Conservation (phyloP, 2,329 filamentous ascomycete genomes). For the Paracorniculantispora psalliotae region DNA sequence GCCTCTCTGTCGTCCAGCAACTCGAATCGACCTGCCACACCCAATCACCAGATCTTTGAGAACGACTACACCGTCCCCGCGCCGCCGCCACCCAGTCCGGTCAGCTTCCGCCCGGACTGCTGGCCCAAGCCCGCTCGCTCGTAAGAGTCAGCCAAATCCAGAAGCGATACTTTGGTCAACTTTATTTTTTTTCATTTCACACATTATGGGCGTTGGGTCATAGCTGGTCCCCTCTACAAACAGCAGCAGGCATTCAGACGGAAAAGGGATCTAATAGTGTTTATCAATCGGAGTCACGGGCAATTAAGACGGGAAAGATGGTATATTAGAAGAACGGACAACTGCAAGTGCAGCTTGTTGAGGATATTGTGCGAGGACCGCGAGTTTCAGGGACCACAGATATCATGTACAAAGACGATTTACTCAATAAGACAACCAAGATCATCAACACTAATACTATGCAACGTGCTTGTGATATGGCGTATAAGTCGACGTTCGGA, state of each 20-base stretch:
- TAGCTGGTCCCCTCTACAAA: background rate
- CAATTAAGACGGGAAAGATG: background rate
- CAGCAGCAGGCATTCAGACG: background rate
- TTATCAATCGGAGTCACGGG: conserved; percentile 4
- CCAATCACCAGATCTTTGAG: conserved; percentile 48
- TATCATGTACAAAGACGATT: conserved; percentile 2
- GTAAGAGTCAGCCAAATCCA: conserved; percentile 14
- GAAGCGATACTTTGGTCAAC: background rate
- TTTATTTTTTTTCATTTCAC: background rate
- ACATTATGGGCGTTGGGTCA: background rate
- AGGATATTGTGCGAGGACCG: background rate
- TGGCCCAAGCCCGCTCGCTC: conserved; percentile 40
- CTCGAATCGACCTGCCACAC: conserved; percentile 37
- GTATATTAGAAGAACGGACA: background rate
- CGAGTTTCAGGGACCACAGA: background rate
- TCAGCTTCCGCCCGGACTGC: conserved; percentile 55
- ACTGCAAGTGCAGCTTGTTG: background rate
- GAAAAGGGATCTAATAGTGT: background rate
- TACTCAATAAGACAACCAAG: background rate
- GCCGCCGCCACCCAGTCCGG: conserved; percentile 58
- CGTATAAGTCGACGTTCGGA: background rate
- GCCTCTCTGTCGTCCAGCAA: conserved; percentile 43
- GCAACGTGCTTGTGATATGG: background rate
- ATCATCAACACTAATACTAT: background rate
- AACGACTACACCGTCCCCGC: conserved; percentile 61